phyloP scores from a whole-genome alignment of 371 early-diverging fungal species.

The Rhizomucor miehei region DNA sequence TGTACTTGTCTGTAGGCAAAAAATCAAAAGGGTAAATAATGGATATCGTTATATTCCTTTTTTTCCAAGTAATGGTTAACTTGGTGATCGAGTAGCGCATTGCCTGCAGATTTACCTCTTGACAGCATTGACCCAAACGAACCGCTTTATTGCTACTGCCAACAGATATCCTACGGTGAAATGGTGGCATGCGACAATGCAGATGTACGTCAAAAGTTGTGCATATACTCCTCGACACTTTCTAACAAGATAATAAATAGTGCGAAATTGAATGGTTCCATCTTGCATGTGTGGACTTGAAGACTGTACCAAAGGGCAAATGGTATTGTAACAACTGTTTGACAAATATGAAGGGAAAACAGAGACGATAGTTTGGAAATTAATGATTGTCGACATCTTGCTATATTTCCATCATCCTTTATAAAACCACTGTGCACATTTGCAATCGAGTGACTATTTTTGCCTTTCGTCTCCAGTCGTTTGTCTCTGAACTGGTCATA shows the following conservation, averaged over 20 bases:
- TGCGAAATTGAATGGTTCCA: constrained; percentile 97
- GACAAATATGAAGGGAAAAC: constrained; percentile 56
- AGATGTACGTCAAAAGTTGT: constrained; percentile 56
- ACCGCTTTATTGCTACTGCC: constrained; percentile 93
- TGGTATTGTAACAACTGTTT: constrained; percentile 90
- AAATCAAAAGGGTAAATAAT: constrained; percentile 10
- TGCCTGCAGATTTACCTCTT: constrained; percentile 54
- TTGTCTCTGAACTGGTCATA: no score
- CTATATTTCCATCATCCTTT: no score
- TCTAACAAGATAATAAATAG: constrained; percentile 21
- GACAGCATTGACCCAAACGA: constrained; percentile 87
- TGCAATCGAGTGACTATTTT: no score
- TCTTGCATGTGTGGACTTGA: constrained; percentile 87
- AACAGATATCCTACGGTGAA: constrained; percentile 94
- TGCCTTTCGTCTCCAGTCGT: no score
- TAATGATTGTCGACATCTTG: no score
- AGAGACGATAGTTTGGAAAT: constrained; percentile 21
- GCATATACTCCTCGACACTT: background rate
- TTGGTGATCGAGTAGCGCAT: background rate
- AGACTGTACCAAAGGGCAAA: constrained; percentile 81
- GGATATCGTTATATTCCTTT: no score
- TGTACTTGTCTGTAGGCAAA: constrained; percentile 12
- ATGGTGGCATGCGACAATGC: constrained; percentile 97
- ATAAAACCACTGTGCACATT: no score
- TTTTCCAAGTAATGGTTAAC: no score